phyloP scores from a whole-genome alignment of 2,329 filamentous ascomycete species.

The Chaetomium globosum region DNA sequence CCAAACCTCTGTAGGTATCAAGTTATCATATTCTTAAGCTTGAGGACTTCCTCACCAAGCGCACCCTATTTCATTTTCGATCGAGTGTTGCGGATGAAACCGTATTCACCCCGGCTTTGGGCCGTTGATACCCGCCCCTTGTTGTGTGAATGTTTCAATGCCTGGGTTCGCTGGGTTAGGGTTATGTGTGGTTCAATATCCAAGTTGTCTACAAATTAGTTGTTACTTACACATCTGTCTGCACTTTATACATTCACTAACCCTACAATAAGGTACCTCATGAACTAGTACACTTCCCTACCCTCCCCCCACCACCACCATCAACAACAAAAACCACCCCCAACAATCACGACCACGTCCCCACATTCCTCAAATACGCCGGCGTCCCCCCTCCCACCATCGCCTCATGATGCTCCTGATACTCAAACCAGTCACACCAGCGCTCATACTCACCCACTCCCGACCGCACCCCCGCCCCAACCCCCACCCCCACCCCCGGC shows the following conservation, averaged over 20 bases:
- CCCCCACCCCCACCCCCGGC: background rate
- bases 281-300: no score
- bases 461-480: background rate
- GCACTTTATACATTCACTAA: no score
- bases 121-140: conserved; percentile 1
- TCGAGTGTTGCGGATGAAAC: background rate
- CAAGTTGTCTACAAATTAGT: no score
- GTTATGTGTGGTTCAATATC: background rate
- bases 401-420: conserved; percentile 15
- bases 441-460: background rate
- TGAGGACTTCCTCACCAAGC: background rate
- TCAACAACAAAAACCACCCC: background rate
- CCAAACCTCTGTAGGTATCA: no score
- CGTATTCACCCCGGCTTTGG: background rate
- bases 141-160: background rate
- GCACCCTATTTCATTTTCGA: background rate
- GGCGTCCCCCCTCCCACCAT: background rate
- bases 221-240: no score
- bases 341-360: background rate
- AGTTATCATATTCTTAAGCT: background rate
- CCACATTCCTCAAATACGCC: conserved; percentile 9
- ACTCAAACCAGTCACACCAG: conserved; percentile 18
- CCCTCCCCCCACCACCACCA: no score
- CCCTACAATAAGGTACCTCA: no score
- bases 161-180: background rate